Percentiles rank a stretch among this genome's conserved stretches.
These are phyloP conservation scores for Aspergillus sclerotioniger DNA, from an alignment of 495 filamentous ascomycete species.

Conservation along the genomic window DNA sequence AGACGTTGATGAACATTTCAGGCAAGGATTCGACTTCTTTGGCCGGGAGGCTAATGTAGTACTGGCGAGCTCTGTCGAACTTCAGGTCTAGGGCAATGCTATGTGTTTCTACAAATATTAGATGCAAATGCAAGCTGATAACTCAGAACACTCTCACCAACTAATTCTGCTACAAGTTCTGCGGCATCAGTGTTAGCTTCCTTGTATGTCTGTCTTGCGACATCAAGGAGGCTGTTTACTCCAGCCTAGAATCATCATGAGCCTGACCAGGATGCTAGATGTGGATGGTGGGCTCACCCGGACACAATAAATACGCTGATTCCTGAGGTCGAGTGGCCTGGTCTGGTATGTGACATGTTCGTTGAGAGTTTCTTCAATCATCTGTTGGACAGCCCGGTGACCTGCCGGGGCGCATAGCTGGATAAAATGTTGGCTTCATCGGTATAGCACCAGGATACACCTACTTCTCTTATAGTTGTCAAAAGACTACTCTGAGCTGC, in stretches of 20 bases:
- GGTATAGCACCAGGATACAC: neutral
- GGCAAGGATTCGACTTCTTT: constrained; percentile 64
- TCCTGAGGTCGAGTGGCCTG: constrained; percentile 79
- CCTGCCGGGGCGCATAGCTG: constrained; percentile 63
- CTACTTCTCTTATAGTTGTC: constrained; percentile 59
- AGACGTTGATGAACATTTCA: constrained; percentile 73
- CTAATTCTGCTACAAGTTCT: constrained; percentile 64
- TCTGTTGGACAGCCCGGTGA: constrained; percentile 54
- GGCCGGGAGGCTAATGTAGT: constrained; percentile 69
- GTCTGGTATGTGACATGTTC: constrained; percentile 75
- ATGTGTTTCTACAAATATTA: constrained; percentile 51
- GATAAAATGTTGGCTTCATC: constrained; percentile 7
- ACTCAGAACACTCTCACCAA: constrained; percentile 37
- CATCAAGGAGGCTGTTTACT: constrained; percentile 82
- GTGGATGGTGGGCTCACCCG: constrained; percentile 51
- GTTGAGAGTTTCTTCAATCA: constrained; percentile 75
- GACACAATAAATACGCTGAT: constrained; percentile 90
- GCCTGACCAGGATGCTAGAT: neutral
- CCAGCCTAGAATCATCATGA: constrained; percentile 54
- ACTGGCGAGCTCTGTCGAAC: constrained; percentile 74
- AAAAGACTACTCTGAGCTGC: constrained; percentile 66
- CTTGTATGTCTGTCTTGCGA: constrained; percentile 82
- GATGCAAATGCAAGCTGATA: constrained; percentile 5
- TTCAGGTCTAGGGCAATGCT: constrained; percentile 63
- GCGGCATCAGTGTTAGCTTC: constrained; percentile 76